phyloP scores from a whole-genome alignment of 305 asterid genomes.

The Solanum hybrid region DNA sequence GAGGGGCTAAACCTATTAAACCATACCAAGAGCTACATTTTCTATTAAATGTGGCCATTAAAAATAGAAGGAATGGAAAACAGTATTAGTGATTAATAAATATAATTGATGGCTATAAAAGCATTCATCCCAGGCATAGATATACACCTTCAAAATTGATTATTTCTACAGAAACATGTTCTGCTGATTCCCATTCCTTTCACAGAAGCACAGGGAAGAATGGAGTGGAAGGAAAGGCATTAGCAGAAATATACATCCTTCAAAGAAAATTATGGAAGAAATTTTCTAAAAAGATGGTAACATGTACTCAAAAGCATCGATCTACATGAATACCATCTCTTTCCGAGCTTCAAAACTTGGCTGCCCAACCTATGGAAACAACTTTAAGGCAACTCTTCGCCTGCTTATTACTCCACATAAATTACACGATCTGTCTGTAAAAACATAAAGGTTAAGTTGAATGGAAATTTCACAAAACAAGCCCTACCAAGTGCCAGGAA shows the following conservation, averaged over 20 bases:
- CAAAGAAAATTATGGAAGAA: not conserved
- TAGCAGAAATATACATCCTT: not conserved
- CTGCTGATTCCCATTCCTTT: not conserved
- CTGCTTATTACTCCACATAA: conserved; percentile 2
- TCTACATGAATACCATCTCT: not conserved
- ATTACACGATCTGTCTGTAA: not conserved
- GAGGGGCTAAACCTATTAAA: not conserved
- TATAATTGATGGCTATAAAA: not conserved
- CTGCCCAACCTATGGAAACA: not conserved
- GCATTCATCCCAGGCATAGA: not conserved
- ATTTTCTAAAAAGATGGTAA: not conserved
- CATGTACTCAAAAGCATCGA: not conserved
- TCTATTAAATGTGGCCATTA: not conserved
- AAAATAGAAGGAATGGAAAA: not conserved
- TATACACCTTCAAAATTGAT: conserved; percentile 3
- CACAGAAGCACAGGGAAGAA: not conserved
- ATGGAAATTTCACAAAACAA: not conserved
- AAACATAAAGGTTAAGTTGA: not conserved
- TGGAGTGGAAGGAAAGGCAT: not conserved
- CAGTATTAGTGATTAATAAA: not conserved
- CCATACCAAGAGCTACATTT: not conserved
- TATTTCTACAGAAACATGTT: not conserved
- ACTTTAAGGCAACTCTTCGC: not conserved
- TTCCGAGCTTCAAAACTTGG: not conserved
- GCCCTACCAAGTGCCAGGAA: not conserved